Conservation (phyloP, 2,329 filamentous ascomycete species). For the Lecanicillium sp. region DNA sequence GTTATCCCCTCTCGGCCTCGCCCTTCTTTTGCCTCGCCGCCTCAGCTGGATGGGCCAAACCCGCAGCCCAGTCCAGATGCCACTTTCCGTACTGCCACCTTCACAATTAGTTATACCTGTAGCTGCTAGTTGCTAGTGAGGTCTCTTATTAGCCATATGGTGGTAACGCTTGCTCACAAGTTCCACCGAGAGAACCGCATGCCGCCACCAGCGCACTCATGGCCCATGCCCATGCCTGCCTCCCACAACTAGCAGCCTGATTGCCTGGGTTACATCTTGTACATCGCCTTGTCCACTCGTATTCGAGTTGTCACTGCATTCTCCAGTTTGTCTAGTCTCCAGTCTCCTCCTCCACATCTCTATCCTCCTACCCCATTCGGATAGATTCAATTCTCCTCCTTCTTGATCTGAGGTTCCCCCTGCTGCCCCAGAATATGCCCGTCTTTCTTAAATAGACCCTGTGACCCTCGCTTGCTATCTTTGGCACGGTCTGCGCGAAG, state of each 20-base stretch:
- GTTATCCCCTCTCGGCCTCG: not conserved
- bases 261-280: not conserved
- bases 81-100: too few species aligned
- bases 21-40: conserved; percentile 5
- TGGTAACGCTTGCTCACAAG: not conserved
- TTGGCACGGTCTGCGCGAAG: not conserved
- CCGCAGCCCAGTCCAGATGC: too few species aligned
- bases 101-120: not conserved
- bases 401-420: not conserved
- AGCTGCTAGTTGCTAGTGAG: not conserved
- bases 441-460: not conserved
- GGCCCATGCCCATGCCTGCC: not conserved
- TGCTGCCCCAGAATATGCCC: not conserved
- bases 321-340: not conserved
- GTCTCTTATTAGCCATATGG: not conserved
- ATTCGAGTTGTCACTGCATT: not conserved
- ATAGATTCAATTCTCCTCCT: not conserved
- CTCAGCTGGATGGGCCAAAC: conserved; percentile 2
- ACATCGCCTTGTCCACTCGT: not conserved
- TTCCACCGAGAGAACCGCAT: not conserved
- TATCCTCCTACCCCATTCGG: conserved; percentile 11
- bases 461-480: not conserved
- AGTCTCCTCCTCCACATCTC: conserved; percentile 6
- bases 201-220: not conserved
- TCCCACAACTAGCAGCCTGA: not conserved